Evolutionary conservation across 768 basidiomycete genomes (phyloP), one percentile per base, ranked within the genome.

Genomic region (Lactarius hatsudake): DNA sequence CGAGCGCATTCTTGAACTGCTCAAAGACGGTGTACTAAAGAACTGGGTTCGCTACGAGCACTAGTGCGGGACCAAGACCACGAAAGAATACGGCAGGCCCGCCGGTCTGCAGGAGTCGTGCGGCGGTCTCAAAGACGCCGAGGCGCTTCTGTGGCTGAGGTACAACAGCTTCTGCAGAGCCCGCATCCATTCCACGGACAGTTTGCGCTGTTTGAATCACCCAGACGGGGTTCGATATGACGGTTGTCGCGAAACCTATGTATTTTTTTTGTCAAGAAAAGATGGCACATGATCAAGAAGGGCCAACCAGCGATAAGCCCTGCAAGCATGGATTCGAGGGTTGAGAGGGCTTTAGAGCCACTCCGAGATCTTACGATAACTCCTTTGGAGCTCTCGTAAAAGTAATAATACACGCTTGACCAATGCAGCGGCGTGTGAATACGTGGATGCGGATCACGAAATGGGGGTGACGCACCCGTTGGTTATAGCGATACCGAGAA

Each of bases 211-310:
- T 94, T 75, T 98, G 95, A 26, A 98, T 82, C 58, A 97, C 94
- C 97, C 97, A 99, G 67, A 98, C 90, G 3, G 96, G 96, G 77
- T 98, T 98, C 75, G 87, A 91, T 69, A 93, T 83, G 69, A 96
- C 77, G 4, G 94, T 91, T 3, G 96, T 97, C 13, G 91, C 91
- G 53, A 90, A 90, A 45, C 95, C 96, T 93, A 45, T 66, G 42
- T 54, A 62, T 45, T 68, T 43, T 26, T 30, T 65, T 34, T 45
- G 23, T 45, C 55, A 15, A 38, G 8, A 48, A 59, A n/a, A 59
- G 32, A n/a, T 32, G 61, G 38, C 17, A 61, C 6, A 51, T 30
- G 23, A 40, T 40, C 40, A 7, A 48, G 34, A 42, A 65, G 32
- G 15, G 76, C 73, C 65, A 71, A 87, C 95, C 94, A 66, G 96